Base-by-base conservation (phyloP, 208 protist genomes). In the Phytomonas francai region DNA sequence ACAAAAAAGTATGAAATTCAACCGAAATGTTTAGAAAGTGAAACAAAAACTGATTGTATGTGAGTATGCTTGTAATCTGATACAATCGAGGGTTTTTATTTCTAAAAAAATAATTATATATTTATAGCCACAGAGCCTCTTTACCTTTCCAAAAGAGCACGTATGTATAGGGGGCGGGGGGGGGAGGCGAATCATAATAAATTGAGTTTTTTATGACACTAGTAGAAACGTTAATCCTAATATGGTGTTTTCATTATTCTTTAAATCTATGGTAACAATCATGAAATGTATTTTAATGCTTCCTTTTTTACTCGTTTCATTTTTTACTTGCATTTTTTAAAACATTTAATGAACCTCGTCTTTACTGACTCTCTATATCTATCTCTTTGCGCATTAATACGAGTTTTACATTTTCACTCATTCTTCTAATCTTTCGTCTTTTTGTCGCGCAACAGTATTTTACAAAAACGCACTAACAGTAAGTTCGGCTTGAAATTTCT, bases 361-460 rank as follows among this genome's bases (percentile, higher is more conserved):
- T 7, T 7, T 63, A 39, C n/a, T 7, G 32, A 28, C 34, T 28
- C 30, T 49, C 16, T 67, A 31, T 56, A 29, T 28, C 36, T 56
- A 29, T 28, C 36, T 56, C 22, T 57, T 22, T 56, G 2, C 45
- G 22, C 16, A 54, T 54, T 54, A 1, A 25, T 54, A 25, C n/a
- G 12, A 59, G 25, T 59, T 65, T 31, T 42, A 5, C 39, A 45
- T 31, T 60, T 34, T 36, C 27, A 63, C 42, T 42, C 32, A 56
- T 59, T 30, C 3, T 59, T 27, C 8, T 12, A 28, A 60, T 39
- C 58, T 60, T 51, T 59, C n/a, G 59, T 66, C 34, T 30, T 42
- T 67, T 65, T 66, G 6, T 66, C 19, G 1, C 25, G 1, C 19
- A 25, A 25, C 45, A 25, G 2, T 2, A 54, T 54, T 54, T 54